Evolutionary conservation across 768 basidiomycete species (phyloP).

Genomic region (Lepiota subincarnata): DNA sequence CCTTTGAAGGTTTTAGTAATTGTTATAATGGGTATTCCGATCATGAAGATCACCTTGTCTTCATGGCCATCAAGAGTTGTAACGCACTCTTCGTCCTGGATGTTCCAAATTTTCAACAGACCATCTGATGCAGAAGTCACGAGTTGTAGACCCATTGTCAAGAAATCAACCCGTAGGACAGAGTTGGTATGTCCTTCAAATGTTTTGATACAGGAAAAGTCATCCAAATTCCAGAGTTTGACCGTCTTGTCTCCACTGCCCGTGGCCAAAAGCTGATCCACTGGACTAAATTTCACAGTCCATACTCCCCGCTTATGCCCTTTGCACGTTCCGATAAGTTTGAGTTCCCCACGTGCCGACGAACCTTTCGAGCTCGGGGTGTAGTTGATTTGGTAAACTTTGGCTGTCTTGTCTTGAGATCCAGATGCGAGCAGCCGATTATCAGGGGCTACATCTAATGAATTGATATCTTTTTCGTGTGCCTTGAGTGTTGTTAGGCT

Average conservation of each 20-base stretch:
- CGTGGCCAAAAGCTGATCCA: conserved; percentile 83
- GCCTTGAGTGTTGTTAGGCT: conserved; percentile 85
- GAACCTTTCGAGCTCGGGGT: conserved; percentile 29
- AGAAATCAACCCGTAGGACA: conserved; percentile 87
- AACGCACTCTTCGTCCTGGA: conserved; percentile 82
- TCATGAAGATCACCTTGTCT: conserved; percentile 70
- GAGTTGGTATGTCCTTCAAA: conserved; percentile 99
- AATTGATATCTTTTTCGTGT: conserved; percentile 99
- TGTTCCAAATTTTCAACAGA: conserved; percentile 93
- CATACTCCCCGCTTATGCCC: conserved; percentile 98
- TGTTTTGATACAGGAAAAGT: conserved; percentile 91
- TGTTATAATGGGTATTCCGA: background rate
- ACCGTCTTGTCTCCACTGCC: conserved; percentile 95
- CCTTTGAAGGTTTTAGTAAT: conserved; percentile 39
- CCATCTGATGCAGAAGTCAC: conserved; percentile 93
- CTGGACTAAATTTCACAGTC: conserved; percentile 83
- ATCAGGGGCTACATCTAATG: conserved; percentile 88
- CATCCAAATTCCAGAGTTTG: conserved; percentile 90
- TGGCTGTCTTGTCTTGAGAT: conserved; percentile 93
- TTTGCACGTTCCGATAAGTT: conserved; percentile 80
- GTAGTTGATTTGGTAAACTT: conserved; percentile 79
- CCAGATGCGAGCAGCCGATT: conserved; percentile 87
- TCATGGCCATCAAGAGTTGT: conserved; percentile 95
- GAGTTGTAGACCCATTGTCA: conserved; percentile 79
- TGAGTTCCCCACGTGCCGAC: conserved; percentile 63